Evolutionary conservation across 2,329 filamentous ascomycete genomes (phyloP).

Genomic region (Alternaria metachromatica): DNA sequence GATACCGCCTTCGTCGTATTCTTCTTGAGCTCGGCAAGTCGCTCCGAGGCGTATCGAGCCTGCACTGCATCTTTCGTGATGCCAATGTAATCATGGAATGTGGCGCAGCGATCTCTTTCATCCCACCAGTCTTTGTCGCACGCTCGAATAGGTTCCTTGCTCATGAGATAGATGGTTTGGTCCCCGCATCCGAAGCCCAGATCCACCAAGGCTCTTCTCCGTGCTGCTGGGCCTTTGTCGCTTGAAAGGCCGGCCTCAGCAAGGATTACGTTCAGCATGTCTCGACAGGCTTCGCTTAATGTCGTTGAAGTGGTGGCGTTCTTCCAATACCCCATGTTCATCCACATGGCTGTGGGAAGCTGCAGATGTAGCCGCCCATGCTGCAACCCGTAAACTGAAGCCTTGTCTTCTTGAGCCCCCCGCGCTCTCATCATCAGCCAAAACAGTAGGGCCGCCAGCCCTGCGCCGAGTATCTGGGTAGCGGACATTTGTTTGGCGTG

Average conservation of each 20-base stretch:
- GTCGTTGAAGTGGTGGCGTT: conserved; percentile 1
- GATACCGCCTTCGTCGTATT: not conserved
- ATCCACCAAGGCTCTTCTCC: conserved; percentile 53
- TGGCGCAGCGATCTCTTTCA: not conserved
- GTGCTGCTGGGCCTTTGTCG: conserved; percentile 8
- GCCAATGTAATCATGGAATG: conserved; percentile 55
- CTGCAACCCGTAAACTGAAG: conserved; percentile 56
- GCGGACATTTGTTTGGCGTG: not conserved
- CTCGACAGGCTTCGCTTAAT: conserved; percentile 57
- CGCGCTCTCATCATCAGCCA: not conserved
- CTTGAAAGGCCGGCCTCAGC: conserved; percentile 49
- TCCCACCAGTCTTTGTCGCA: conserved; percentile 28
- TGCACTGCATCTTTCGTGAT: conserved; percentile 60
- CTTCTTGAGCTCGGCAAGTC: conserved; percentile 15
- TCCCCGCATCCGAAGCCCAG: conserved; percentile 67
- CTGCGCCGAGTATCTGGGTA: not conserved
- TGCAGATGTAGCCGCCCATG: conserved; percentile 64
- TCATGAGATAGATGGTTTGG: conserved; percentile 58
- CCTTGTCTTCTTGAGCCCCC: not conserved
- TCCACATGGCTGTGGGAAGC: conserved; percentile 63
- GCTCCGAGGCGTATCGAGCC: conserved; percentile 44
- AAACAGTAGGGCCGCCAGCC: not conserved
- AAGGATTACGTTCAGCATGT: conserved; percentile 59
- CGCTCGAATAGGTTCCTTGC: conserved; percentile 13
- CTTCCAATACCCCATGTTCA: conserved; percentile 69